Conservation (phyloP, 441 rosid genomes). For the Brassica hybrid region DNA sequence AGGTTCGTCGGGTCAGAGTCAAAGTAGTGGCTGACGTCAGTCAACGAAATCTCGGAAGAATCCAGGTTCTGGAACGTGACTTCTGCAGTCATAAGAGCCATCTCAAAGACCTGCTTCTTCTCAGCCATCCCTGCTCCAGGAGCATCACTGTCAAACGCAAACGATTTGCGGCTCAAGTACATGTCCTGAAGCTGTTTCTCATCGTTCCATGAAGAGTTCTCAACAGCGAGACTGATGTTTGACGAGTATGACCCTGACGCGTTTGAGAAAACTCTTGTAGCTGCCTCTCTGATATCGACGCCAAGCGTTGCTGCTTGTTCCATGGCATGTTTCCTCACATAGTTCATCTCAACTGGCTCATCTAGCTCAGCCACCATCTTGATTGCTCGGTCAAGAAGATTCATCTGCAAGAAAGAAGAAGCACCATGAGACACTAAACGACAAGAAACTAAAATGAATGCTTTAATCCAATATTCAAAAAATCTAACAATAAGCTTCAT, state of each 20-base stretch:
- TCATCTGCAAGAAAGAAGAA: constrained; percentile 60
- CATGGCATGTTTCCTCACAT: constrained; percentile 85
- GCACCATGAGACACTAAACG: no score
- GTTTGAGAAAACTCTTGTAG: constrained; percentile 88
- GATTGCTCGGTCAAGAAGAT: constrained; percentile 94
- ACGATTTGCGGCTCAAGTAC: constrained; percentile 96
- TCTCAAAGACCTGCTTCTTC: constrained; percentile 90
- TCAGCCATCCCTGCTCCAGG: constrained; percentile 98
- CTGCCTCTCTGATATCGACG: constrained; percentile 83
- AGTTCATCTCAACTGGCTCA: constrained; percentile 88
- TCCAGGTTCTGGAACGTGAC: constrained; percentile 99
- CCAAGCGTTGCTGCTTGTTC: constrained; percentile 94
- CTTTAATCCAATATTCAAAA: no score
- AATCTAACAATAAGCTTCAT: no score
- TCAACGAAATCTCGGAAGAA: constrained; percentile 94
- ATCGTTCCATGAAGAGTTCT: constrained; percentile 99
- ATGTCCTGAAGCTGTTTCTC: constrained; percentile 99
- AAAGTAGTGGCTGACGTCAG: constrained; percentile 98
- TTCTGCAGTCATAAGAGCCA: constrained; percentile 95
- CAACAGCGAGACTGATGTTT: constrained; percentile 90
- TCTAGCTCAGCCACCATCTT: constrained; percentile 99
- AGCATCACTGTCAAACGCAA: constrained; percentile 92
- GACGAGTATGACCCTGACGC: constrained; percentile 96
- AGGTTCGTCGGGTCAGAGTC: constrained; percentile 97
- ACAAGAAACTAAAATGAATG: no score